Base-by-base conservation (phyloP, 352 stramenopile genomes). In the Phytophthora pisi region DNA sequence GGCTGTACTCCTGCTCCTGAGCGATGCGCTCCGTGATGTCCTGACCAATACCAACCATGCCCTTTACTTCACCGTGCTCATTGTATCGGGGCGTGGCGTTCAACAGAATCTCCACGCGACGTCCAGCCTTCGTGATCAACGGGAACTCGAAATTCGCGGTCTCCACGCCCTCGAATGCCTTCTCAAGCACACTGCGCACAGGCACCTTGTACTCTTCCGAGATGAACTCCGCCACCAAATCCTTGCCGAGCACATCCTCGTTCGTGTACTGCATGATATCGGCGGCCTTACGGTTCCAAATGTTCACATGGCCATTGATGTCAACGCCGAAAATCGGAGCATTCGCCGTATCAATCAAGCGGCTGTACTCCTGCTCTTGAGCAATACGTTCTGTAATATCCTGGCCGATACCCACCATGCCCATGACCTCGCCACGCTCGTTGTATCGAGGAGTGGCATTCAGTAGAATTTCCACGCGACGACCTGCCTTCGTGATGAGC, bases 321-420 rank as follows among this genome's bases (percentile, higher is more conserved):
- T 94, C 83, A n/a, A 92, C 78, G 40, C 84, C 86, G 66, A 93
- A 90, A 42, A 93, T 94, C 3, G 86, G 82, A 11, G 84, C 80
- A 57, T 96, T 94, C 0, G 88, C 86, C 8, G 79, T 91, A 57
- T 96, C 86, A 46, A 96, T 91, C 11, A 96, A 34, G 7, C 83
- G 79, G 0, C 61, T 78, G 51, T 90, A 86, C 59, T 91, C 83
- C 55, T 89, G 79, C 30, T 91, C 83, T 38, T 91, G 83, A 9
- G 77, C 77, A 30, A 73, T 74, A 4, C 78, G 68, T 3, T 88
- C 78, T 9, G 79, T 85, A 50, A 86, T 87, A 42, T 89, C 81
- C 51, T 89, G 81, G 1, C 81, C 81, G 45, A 89, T 89, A 18
- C 81, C 80, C 9, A 87, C 76, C 18, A 81, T 78, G 16, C 78